Conservation (phyloP, 495 filamentous ascomycete genomes). For the Sabuloglossum arenarium region DNA sequence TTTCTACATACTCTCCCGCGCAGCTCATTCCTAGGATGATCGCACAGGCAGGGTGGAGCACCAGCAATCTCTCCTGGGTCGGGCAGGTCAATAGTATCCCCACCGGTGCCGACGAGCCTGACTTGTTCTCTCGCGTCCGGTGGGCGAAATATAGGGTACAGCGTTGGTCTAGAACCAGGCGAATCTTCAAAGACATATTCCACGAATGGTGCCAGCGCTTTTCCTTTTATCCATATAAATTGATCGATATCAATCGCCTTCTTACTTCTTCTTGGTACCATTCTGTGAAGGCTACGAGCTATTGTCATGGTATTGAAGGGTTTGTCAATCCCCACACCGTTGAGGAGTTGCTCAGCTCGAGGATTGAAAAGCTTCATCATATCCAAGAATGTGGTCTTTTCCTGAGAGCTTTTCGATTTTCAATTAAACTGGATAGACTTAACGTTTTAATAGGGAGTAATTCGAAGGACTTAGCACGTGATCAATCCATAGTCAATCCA, state of each 20-base stretch:
- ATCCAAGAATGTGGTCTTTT: not conserved
- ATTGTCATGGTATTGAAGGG: not conserved
- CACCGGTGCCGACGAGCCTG: constrained; percentile 4
- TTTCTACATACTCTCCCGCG: constrained; percentile 17
- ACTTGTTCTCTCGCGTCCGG: not conserved
- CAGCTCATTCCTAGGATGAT: constrained; percentile 18
- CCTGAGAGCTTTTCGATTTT: too few species aligned
- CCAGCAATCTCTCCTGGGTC: constrained; percentile 13
- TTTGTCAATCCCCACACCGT: not conserved
- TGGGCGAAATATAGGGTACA: too few species aligned
- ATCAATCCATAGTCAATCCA: too few species aligned
- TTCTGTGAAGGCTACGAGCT: not conserved
- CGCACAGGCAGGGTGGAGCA: constrained; percentile 16
- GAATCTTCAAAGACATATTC: too few species aligned
- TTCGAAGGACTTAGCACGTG: too few species aligned
- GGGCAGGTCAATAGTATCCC: constrained; percentile 10
- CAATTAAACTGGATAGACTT: too few species aligned
- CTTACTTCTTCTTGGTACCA: not conserved
- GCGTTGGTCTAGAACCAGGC: too few species aligned
- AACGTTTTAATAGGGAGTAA: too few species aligned
- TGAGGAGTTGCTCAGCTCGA: not conserved
- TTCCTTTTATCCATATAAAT: too few species aligned
- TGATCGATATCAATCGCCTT: too few species aligned
- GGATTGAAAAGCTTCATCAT: not conserved
- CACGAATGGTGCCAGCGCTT: too few species aligned